Base-by-base conservation (phyloP, 305 asterid genomes). In the Andrographis paniculata region DNA sequence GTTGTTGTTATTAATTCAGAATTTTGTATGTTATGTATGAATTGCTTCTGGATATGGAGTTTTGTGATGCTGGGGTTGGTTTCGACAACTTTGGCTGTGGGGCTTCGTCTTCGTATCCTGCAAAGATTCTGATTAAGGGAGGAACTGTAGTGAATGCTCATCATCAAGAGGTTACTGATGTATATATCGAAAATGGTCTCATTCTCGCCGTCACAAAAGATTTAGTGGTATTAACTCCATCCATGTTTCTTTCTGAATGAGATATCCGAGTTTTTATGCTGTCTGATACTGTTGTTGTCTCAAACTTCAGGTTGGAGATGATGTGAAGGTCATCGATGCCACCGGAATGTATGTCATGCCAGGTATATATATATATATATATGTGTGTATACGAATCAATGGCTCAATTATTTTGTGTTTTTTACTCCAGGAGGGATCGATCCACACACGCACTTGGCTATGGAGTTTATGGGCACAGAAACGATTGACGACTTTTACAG, bases 371-470 rank as follows among this genome's bases (percentile, higher is more conserved):
- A n/a, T n/a, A n/a, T n/a, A n/a, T n/a, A n/a, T n/a, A n/a, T n/a
- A n/a, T n/a, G n/a, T n/a, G n/a, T n/a, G n/a, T n/a, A n/a, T n/a
- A n/a, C n/a, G n/a, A n/a, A n/a, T n/a, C n/a, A n/a, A n/a, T n/a
- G n/a, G 30, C 30, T 24, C 30, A 4, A 3, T 24, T 24, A 8
- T 24, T 24, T 24, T 52, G 36, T 63, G 66, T 45, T 49, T 24
- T 53, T 70, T 39, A 20, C n/a, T n/a, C n/a, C 81, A 91, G 99
- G 99, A 55, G 99, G 99, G 60, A 87, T 86, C 60, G 99, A 91
- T 77, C 99, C 99, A 37, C 99, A 91, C 68, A 87, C 96, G 6
- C 99, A 91, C 79, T 75, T 91, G 78, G 93, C 92, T 22, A 80
- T 91, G 94, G 95, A 87, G 68, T 91, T 91, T 68, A 91, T 87